Percentiles rank a stretch among this genome's conserved stretches.
These are phyloP conservation scores for Hymenochaete sp. DNA, from an alignment of 1,284 basidiomycete species.

Conservation along the genomic window DNA sequence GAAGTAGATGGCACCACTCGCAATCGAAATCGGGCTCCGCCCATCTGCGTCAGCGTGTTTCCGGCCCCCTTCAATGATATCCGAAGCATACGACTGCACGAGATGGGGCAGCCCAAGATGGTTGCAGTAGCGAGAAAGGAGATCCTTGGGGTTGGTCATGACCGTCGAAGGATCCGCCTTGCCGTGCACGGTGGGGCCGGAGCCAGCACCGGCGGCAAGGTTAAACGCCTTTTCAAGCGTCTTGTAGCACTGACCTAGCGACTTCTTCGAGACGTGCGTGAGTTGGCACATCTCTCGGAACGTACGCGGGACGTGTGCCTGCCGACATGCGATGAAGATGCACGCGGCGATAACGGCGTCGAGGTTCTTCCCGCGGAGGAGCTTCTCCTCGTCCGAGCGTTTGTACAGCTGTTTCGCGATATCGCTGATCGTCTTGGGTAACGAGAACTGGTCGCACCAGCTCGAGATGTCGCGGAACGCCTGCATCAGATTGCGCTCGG, in stretches of 20 bases:
- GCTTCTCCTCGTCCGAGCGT: conserved; percentile 91
- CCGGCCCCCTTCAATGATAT: conserved; percentile 77
- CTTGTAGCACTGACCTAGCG: conserved; percentile 92
- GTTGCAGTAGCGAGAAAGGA: conserved; percentile 92
- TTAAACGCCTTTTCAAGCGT: conserved; percentile 91
- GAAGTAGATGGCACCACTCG: conserved; percentile 93
- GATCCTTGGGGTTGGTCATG: conserved; percentile 66
- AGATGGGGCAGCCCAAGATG: conserved; percentile 83
- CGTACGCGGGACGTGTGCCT: conserved; percentile 87
- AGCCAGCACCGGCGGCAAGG: conserved; percentile 42
- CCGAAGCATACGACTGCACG: conserved; percentile 75
- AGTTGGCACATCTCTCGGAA: conserved; percentile 95
- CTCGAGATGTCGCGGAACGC: conserved; percentile 88
- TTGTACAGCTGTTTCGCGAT: conserved; percentile 97
- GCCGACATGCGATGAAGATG: conserved; percentile 96
- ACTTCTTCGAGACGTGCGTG: conserved; percentile 91
- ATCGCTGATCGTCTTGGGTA: conserved; percentile 91
- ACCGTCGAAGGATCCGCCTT: conserved; percentile 29
- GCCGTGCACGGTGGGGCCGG: conserved; percentile 26
- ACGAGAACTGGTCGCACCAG: conserved; percentile 92
- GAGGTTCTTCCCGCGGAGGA: conserved; percentile 84
- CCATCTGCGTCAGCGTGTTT: conserved; percentile 87
- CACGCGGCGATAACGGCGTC: conserved; percentile 95
- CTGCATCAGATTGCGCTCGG: conserved; percentile 77
- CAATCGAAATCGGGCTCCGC: conserved; percentile 91